These are phyloP conservation scores for Anethum foeniculum DNA, from an alignment of 140 eudicot species.

Conservation along the genomic window DNA sequence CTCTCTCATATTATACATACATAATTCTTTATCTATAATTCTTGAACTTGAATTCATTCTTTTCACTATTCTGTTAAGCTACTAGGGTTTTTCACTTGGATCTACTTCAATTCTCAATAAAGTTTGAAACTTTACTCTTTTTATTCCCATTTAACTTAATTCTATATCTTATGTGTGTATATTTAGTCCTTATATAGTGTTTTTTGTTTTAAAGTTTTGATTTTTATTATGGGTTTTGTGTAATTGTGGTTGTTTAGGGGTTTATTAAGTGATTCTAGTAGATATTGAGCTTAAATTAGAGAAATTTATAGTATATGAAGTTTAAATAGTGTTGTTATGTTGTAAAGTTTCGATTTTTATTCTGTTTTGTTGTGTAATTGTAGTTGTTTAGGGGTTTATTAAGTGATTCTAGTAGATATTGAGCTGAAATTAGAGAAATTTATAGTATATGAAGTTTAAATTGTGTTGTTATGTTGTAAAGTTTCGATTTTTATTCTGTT, in stretches of 20 bases:
- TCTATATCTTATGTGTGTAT: not conserved
- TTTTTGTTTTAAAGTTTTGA: not conserved
- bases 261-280: not conserved
- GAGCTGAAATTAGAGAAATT: not conserved
- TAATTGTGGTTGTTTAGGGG: not conserved
- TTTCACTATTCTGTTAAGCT: not conserved
- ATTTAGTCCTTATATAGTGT: not conserved
- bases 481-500: not conserved
- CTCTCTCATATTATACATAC: not conserved
- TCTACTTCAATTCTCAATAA: not conserved
- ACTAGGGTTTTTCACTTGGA: constrained; percentile 5
- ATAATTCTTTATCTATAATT: not conserved
- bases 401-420: not conserved
- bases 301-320: not conserved
- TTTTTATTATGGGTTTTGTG: not conserved
- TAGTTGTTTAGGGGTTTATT: not conserved
- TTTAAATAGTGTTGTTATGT: not conserved
- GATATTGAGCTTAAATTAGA: constrained; percentile 2
- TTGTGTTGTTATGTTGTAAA: not conserved
- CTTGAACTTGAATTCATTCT: not conserved
- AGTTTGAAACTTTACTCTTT: not conserved
- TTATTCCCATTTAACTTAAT: not conserved
- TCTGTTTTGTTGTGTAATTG: not conserved
- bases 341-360: not conserved
- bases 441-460: not conserved